Evolutionary conservation across 2,329 filamentous ascomycete species (phyloP), one percentile per base, ranked within the genome.

Genomic region (Epichloe elymi): DNA sequence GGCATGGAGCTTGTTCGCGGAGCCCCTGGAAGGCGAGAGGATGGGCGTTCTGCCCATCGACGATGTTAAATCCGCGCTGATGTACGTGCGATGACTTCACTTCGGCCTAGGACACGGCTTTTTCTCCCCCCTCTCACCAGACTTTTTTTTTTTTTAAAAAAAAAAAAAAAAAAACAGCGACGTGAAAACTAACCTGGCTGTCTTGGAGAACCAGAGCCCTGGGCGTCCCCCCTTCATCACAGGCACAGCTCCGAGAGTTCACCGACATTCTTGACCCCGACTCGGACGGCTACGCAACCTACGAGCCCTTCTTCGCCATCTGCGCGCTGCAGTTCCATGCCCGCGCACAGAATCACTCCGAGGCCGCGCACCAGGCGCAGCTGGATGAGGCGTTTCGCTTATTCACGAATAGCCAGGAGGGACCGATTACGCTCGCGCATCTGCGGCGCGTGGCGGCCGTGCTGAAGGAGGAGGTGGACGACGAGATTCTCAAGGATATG

Each of bases 401-500:
- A 15, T 98, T 98, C 63, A 86, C 84, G 1, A 77, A 78, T 65
- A 58, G 70, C 63, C 59, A 57, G 53, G 62, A 61, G 5, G 64
- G 62, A 0, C 79, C 79, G n/a, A 95, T 98, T 57, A 93, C 86
- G 2, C 61, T 97, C 30, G 77, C 76, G 15, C 85, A 95, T 68
- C 69, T 98, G 63, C 79, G 80, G 62, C 76, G 85, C 60, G 83
- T 96, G 50, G 89, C 90, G 41, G 81, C 79, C 58, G 79, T 88
- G 59, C 70, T 98, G 60, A 87, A 88, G 67, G 88, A 95, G 68
- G 88, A 83, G 55, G 83, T 95, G 23, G 79, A 80, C 53, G 93
- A 97, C 60, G 83, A 88, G 46, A 69, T 95, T 62, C 70, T 98
- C 62, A 81, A 80, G 70, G 89, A 96, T 71, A 98, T 98, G 93